Evolutionary conservation across 768 basidiomycete genomes (phyloP).

Genomic region (Boletus sensibilis): DNA sequence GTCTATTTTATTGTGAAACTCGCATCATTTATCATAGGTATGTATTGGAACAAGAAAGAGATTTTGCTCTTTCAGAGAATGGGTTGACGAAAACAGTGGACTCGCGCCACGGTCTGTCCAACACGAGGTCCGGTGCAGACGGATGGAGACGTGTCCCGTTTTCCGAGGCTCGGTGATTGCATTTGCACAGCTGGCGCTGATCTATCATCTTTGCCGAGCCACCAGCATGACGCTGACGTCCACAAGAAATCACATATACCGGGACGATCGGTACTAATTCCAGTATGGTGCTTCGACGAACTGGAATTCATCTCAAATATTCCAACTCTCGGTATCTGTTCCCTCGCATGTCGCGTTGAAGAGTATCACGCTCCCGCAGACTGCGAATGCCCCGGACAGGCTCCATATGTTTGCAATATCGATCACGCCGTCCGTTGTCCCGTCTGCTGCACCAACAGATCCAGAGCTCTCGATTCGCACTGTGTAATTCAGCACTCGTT

Average conservation of each 20-base stretch:
- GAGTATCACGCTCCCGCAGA: constrained; percentile 45
- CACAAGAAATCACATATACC: too few species aligned
- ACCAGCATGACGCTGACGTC: too few species aligned
- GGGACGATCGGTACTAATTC: too few species aligned
- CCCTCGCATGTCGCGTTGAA: constrained; percentile 40
- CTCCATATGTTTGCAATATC: constrained; percentile 49
- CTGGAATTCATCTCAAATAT: constrained; percentile 44
- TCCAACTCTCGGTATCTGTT: constrained; percentile 45
- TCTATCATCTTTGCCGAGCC: too few species aligned
- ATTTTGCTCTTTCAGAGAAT: neutral
- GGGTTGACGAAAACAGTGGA: neutral
- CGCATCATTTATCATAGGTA: too few species aligned
- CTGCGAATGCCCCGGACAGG: constrained; percentile 27
- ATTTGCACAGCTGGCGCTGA: too few species aligned
- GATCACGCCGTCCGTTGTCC: constrained; percentile 35
- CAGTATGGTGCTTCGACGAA: constrained; percentile 36
- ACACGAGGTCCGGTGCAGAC: too few species aligned
- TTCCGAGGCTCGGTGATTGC: too few species aligned
- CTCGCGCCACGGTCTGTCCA: too few species aligned
- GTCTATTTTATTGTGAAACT: too few species aligned
- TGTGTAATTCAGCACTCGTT: constrained; percentile 46
- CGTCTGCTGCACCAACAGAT: constrained; percentile 20
- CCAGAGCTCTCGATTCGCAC: constrained; percentile 42
- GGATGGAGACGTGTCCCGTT: too few species aligned
- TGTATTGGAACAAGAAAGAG: neutral